These are phyloP conservation scores for Cubamyces lactineus DNA, from an alignment of 768 basidiomycete genomes.

Conservation along the genomic window DNA sequence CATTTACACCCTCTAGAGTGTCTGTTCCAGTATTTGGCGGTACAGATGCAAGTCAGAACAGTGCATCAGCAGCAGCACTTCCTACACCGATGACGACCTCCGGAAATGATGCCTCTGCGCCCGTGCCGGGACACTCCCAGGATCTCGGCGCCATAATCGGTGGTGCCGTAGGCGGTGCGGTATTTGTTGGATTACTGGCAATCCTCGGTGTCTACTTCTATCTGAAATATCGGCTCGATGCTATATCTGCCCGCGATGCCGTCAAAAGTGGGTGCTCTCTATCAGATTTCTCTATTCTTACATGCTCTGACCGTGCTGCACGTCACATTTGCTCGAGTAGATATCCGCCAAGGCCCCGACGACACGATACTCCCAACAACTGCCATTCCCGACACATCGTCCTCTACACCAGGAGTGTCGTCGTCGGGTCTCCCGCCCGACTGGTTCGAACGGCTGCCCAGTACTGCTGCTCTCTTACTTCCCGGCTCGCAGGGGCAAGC, in stretches of 20 bases:
- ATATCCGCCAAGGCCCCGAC: too few relatives aligned
- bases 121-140: not conserved
- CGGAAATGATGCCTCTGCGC: not conserved
- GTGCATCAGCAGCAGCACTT: not conserved
- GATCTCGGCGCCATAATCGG: not conserved
- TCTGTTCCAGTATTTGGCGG: not conserved
- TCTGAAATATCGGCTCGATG: not conserved
- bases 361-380: too few relatives aligned
- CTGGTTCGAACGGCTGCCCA: too few relatives aligned
- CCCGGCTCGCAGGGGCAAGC: too few relatives aligned
- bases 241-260: not conserved
- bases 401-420: too few relatives aligned
- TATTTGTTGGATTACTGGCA: not conserved
- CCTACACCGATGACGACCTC: not conserved
- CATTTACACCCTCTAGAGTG: too few relatives aligned
- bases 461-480: too few relatives aligned
- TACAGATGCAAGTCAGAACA: not conserved
- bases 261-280: not conserved
- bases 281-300: not conserved
- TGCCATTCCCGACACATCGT: too few relatives aligned
- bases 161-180: conserved; percentile 1
- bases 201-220: not conserved
- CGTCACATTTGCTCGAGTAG: too few relatives aligned
- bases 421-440: too few relatives aligned
- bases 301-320: not conserved